These are phyloP conservation scores for Candida succiphila DNA, from an alignment of 805 yeast genomes.

Conservation along the genomic window DNA sequence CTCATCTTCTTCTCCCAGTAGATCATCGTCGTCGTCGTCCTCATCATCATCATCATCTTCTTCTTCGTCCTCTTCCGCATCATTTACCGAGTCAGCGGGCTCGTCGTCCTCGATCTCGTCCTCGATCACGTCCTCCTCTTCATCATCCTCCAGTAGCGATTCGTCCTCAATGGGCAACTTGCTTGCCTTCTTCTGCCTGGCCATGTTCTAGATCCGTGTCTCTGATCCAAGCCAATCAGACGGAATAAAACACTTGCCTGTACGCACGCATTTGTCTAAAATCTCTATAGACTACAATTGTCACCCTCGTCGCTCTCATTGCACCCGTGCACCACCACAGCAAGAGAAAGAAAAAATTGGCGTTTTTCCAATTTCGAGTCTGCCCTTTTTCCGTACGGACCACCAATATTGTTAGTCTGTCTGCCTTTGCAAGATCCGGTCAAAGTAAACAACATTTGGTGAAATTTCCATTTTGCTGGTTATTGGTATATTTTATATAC, in stretches of 20 bases:
- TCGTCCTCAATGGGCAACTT: neutral
- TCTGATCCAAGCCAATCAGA: neutral
- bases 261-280: neutral
- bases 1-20: neutral
- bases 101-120: slow-evolving; percentile 1
- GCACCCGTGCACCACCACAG: too few relatives aligned
- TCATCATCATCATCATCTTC: slow-evolving; percentile 2
- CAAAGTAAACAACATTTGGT: too few relatives aligned
- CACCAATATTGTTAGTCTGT: too few relatives aligned
- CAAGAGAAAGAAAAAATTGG: too few relatives aligned
- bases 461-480: too few relatives aligned
- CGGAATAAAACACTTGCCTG: neutral
- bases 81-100: neutral
- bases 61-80: slow-evolving; percentile 5
- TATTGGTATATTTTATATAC: too few relatives aligned
- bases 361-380: too few relatives aligned
- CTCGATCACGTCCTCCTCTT: slow-evolving; percentile 1
- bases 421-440: too few relatives aligned
- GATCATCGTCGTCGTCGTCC: slow-evolving; percentile 20
- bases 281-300: too few relatives aligned
- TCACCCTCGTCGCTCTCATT: too few relatives aligned
- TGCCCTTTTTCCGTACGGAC: too few relatives aligned
- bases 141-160: neutral
- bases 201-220: too few relatives aligned
- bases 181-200: neutral